phyloP scores from a whole-genome alignment of 495 filamentous ascomycete species.

The Neurospora sp. region DNA sequence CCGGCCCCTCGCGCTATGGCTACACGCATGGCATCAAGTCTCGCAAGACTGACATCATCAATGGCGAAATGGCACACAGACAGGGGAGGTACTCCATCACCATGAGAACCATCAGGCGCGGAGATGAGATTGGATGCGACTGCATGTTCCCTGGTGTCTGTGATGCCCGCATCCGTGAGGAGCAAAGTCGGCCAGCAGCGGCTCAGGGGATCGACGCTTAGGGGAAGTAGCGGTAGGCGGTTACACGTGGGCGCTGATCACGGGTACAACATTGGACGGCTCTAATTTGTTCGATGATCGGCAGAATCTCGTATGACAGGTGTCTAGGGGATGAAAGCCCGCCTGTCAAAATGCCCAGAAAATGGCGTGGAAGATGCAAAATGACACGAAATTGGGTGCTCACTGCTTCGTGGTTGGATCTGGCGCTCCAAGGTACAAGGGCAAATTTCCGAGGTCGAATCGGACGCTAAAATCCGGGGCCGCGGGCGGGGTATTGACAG shows the following conservation, averaged over 20 bases:
- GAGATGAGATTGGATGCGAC: slow-evolving; percentile 13
- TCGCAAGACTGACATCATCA: slow-evolving; percentile 21
- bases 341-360: background rate
- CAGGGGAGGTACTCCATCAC: slow-evolving; percentile 22
- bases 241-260: background rate
- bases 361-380: background rate
- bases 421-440: background rate
- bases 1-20: slow-evolving; percentile 19
- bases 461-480: background rate
- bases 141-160: slow-evolving; percentile 23
- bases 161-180: slow-evolving; percentile 21
- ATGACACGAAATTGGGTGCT: background rate
- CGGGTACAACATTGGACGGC: background rate
- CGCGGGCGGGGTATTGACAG: background rate
- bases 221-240: background rate
- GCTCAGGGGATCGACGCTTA: background rate
- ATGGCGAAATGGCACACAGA: slow-evolving; percentile 11
- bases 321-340: background rate
- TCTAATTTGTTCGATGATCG: background rate
- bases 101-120: slow-evolving; percentile 17
- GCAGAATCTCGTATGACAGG: background rate
- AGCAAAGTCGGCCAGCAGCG: slow-evolving; percentile 1
- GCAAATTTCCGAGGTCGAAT: background rate
- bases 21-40: slow-evolving; percentile 22
- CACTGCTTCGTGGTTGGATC: background rate